These are phyloP conservation scores for Irpex sp. DNA, from an alignment of 1,284 basidiomycete species.

Conservation along the genomic window DNA sequence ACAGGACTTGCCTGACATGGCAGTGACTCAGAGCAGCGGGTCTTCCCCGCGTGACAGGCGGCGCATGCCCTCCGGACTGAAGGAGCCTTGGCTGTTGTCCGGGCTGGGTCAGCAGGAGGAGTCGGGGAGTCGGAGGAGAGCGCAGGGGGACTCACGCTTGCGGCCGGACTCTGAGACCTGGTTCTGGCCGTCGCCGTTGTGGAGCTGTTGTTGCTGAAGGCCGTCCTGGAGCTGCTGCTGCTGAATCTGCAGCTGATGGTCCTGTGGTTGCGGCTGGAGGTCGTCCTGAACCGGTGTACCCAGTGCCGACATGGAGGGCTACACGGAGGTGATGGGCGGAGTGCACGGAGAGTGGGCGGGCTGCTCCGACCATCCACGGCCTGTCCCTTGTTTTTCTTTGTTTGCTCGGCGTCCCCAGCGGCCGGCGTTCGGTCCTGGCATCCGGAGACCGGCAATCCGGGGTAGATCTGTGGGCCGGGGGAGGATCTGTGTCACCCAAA, in stretches of 20 bases:
- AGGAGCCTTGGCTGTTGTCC: conserved; percentile 61
- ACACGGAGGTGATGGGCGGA: conserved; percentile 11
- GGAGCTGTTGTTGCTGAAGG: conserved; percentile 33
- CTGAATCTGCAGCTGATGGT: conserved; percentile 59
- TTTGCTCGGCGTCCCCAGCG: not conserved
- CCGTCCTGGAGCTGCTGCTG: conserved; percentile 36
- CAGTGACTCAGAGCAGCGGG: conserved; percentile 71
- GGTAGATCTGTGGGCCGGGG: not conserved
- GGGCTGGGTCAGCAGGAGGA: conserved; percentile 10
- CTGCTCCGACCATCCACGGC: conserved; percentile 22
- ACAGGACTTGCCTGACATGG: conserved; percentile 64
- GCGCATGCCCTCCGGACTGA: conserved; percentile 73
- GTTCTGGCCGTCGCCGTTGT: conserved; percentile 18
- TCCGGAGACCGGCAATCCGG: not conserved
- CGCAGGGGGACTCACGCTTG: conserved; percentile 39
- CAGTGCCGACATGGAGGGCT: conserved; percentile 66
- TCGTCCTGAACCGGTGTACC: conserved; percentile 61
- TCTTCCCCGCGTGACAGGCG: conserved; percentile 79
- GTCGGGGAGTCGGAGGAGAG: not conserved
- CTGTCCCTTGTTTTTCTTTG: not conserved
- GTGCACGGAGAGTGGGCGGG: conserved; percentile 29
- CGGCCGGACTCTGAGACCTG: conserved; percentile 33
- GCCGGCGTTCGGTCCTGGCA: conserved; percentile 20
- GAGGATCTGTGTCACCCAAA: not conserved
- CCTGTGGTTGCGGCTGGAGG: conserved; percentile 52